Conservation (phyloP, 1,284 basidiomycete species). For the Puccinia polysora region DNA sequence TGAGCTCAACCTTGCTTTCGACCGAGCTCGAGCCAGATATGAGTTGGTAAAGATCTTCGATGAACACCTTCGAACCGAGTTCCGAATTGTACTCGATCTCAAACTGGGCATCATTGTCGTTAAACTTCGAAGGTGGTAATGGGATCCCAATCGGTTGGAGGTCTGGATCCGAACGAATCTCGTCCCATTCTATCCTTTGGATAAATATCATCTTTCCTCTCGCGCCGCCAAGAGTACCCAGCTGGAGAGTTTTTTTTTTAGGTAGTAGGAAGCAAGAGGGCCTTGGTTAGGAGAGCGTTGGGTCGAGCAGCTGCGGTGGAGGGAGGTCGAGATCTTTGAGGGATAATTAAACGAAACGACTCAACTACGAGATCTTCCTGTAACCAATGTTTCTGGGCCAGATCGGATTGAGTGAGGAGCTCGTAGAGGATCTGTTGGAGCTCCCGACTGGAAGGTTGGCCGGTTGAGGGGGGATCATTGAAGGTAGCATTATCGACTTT, state of each 20-base stretch:
- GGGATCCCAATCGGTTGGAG: slow-evolving; percentile 45
- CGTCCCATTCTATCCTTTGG: slow-evolving; percentile 46
- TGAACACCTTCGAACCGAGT: slow-evolving; percentile 35
- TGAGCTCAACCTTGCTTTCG: slow-evolving; percentile 44
- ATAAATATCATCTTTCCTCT: slow-evolving; percentile 48
- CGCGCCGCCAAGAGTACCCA: slow-evolving; percentile 45
- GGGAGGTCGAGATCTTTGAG: neutral
- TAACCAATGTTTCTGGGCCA: slow-evolving; percentile 24
- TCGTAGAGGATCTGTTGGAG: slow-evolving; percentile 27
- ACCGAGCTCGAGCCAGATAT: slow-evolving; percentile 42
- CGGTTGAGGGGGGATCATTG: neutral
- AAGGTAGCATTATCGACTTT: slow-evolving; percentile 43
- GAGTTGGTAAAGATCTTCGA: slow-evolving; percentile 49
- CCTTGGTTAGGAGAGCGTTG: neutral
- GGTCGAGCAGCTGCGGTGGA: neutral
- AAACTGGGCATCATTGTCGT: slow-evolving; percentile 47
- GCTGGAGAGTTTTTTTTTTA: slow-evolving; percentile 32
- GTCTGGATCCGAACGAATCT: neutral
- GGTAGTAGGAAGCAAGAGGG: neutral
- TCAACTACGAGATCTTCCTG: slow-evolving; percentile 28
- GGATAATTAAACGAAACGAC: neutral
- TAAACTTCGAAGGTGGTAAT: slow-evolving; percentile 45
- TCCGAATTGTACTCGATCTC: slow-evolving; percentile 44
- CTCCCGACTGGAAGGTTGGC: slow-evolving; percentile 13
- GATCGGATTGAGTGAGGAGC: slow-evolving; percentile 5